phyloP scores from a whole-genome alignment of 2,329 filamentous ascomycete species.

The Fusarium algeriense region DNA sequence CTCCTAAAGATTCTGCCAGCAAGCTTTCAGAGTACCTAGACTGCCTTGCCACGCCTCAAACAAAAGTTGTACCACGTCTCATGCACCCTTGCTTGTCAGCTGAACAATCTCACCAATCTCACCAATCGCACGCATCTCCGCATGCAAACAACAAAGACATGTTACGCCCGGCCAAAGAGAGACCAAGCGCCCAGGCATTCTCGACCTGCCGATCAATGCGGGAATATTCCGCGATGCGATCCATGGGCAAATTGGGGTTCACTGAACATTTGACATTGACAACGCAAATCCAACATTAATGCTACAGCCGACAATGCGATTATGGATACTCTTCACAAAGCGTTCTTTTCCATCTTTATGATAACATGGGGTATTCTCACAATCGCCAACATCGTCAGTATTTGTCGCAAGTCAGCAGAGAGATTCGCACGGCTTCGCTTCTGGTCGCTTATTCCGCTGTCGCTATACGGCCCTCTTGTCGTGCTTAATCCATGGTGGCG shows the following conservation, averaged over 20 bases:
- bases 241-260: no score
- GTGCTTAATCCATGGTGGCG: slow-evolving; percentile 9
- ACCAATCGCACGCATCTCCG: slow-evolving; percentile 7
- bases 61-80: not conserved
- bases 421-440: slow-evolving; percentile 13
- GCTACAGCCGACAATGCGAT: fast-evolving
- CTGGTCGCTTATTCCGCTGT: slow-evolving; percentile 8
- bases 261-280: not conserved
- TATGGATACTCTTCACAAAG: slow-evolving; percentile 21
- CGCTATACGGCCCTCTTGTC: not conserved
- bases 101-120: not conserved
- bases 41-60: slow-evolving; percentile 1
- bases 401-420: not conserved
- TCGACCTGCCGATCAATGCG: slow-evolving; percentile 14
- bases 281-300: not conserved
- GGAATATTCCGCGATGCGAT: slow-evolving; percentile 2
- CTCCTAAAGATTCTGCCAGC: not conserved
- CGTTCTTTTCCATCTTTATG: slow-evolving; percentile 26
- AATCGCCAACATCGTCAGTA: not conserved
- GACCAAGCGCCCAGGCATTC: slow-evolving; percentile 1
- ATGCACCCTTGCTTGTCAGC: slow-evolving; percentile 1
- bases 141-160: not conserved
- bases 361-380: slow-evolving; percentile 1
- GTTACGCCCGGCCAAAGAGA: slow-evolving; percentile 19
- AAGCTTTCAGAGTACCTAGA: not conserved